Evolutionary conservation across 345 rosid species (phyloP), one percentile per base, ranked within the genome.

Genomic region (Ricinus communis): DNA sequence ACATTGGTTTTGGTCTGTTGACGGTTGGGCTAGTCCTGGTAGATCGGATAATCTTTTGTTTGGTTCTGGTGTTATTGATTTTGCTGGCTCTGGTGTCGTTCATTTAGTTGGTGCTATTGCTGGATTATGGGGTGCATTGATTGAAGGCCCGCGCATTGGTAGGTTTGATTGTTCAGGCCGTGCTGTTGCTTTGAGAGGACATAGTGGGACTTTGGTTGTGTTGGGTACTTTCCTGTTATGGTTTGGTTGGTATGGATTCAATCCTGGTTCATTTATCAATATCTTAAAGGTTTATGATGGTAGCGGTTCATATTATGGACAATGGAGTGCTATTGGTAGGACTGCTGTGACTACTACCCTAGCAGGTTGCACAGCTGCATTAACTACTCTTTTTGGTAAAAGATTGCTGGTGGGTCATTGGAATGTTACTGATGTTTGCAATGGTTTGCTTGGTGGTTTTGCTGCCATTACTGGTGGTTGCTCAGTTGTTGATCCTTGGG

Each of bases 1-100:
- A 49, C 86, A 82, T 64, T 82, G 86, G 83, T 80, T 82, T 31
- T 83, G 87, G 85, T 84, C 83, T 0, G 50, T 14, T 47, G 85
- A 81, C 12, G 87, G 87, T 0, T 81, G 85, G 87, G 83, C 85
- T 0, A 81, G 82, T 10, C 71, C 87, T 3, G 52, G n/a, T n/a
- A n/a, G n/a, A n/a, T n/a, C n/a, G n/a, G n/a, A n/a, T n/a, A n/a
- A n/a, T n/a, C n/a, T n/a, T n/a, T n/a, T n/a, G n/a, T n/a, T n/a
- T n/a, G n/a, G n/a, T n/a, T n/a, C n/a, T n/a, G n/a, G n/a, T n/a
- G n/a, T n/a, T n/a, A n/a, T n/a, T n/a, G n/a, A n/a, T n/a, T n/a
- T n/a, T n/a, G n/a, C n/a, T n/a, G n/a, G n/a, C n/a, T n/a, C n/a
- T n/a, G n/a, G n/a, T n/a, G n/a, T n/a, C n/a, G n/a, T n/a, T n/a